phyloP scores from a whole-genome alignment of 2,329 filamentous ascomycete genomes.

The Lachnellula hyalina region DNA sequence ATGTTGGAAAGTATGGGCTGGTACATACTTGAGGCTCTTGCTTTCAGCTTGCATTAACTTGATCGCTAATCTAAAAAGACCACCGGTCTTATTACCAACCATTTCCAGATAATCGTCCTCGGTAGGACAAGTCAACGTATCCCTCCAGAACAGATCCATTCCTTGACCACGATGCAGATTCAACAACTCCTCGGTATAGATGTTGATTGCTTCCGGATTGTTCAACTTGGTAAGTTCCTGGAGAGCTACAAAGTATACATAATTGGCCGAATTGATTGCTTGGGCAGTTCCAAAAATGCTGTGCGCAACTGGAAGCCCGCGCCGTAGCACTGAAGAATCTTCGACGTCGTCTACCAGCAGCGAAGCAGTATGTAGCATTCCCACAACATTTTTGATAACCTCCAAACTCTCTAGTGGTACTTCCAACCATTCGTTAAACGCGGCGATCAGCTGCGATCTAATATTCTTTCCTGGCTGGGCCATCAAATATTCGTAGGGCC shows the following conservation, averaged over 20 bases:
- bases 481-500: constrained; percentile 76
- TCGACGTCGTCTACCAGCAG: constrained; percentile 85
- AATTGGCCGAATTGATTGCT: constrained; percentile 88
- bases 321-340: constrained; percentile 69
- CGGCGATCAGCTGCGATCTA: constrained; percentile 69
- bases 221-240: constrained; percentile 67
- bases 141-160: constrained; percentile 88
- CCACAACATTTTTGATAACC: constrained; percentile 73
- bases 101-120: constrained; percentile 93
- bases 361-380: constrained; percentile 81
- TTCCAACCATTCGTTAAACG: constrained; percentile 76
- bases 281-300: constrained; percentile 80
- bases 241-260: constrained; percentile 78
- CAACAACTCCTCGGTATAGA: constrained; percentile 77
- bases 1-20: background rate
- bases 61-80: constrained; percentile 77
- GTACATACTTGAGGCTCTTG: constrained; percentile 36
- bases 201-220: constrained; percentile 60
- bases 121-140: constrained; percentile 75
- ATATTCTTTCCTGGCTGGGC: constrained; percentile 81
- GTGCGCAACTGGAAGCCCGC: constrained; percentile 78
- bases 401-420: constrained; percentile 65
- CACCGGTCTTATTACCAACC: constrained; percentile 87
- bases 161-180: constrained; percentile 84
- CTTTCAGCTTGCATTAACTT: constrained; percentile 82